Conservation (phyloP, 2,329 filamentous ascomycete species). For the Biscogniauxia marginata region DNA sequence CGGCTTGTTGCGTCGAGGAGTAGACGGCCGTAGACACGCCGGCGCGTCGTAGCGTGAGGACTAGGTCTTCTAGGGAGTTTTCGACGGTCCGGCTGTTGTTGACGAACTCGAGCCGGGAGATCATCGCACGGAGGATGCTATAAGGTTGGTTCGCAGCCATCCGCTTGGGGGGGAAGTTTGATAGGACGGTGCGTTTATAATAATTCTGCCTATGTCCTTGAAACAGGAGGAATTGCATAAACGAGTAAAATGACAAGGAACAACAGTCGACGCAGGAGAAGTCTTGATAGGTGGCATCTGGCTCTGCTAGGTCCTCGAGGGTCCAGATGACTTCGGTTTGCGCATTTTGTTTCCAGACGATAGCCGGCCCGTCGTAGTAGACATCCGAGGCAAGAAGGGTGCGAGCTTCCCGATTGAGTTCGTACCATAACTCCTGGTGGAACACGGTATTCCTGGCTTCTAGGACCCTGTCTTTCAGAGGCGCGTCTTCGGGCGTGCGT, state of each 20-base stretch:
- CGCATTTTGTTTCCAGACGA: slow-evolving; percentile 55
- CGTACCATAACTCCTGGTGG: slow-evolving; percentile 85
- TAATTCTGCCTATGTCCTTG: slow-evolving; percentile 78
- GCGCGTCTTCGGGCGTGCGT: slow-evolving; percentile 54
- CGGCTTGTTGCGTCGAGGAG: slow-evolving; percentile 41
- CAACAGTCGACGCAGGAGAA: slow-evolving; percentile 45
- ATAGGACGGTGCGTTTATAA: slow-evolving; percentile 61
- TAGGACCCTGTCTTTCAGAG: slow-evolving; percentile 67
- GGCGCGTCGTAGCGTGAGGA: slow-evolving; percentile 43
- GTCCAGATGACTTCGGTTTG: slow-evolving; percentile 64
- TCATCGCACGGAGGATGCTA: slow-evolving; percentile 50
- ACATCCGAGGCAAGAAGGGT: slow-evolving; percentile 70
- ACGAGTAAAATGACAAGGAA: slow-evolving; percentile 65
- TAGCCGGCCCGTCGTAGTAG: slow-evolving; percentile 55
- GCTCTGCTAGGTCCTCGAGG: slow-evolving; percentile 60
- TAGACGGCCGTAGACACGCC: slow-evolving; percentile 44
- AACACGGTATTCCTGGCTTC: slow-evolving; percentile 77
- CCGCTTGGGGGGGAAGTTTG: slow-evolving; percentile 37
- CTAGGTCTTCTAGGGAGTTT: slow-evolving; percentile 43
- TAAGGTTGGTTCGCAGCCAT: slow-evolving; percentile 42
- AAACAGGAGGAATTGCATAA: slow-evolving; percentile 72
- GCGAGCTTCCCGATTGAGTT: slow-evolving; percentile 80
- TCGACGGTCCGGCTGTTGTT: slow-evolving; percentile 40
- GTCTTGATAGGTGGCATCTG: slow-evolving; percentile 33
- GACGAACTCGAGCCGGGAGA: slow-evolving; percentile 48